Evolutionary conservation across 148 eudicot species (phyloP), one percentile per base, ranked within the genome.

Genomic region (Spergularia marina): DNA sequence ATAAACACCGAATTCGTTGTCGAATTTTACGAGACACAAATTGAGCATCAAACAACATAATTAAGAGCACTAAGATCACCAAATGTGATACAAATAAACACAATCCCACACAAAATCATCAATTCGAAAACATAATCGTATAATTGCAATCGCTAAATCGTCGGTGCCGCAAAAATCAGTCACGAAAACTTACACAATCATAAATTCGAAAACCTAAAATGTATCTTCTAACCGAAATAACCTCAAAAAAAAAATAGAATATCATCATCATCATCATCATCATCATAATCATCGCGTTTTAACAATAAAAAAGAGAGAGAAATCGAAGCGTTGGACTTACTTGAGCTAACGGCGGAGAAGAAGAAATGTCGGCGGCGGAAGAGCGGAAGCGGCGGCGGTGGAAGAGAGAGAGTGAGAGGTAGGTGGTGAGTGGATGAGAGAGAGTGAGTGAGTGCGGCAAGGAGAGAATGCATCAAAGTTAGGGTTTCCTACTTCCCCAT

Each of bases 391-490:
- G 65, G 64, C 15, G 65, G 39, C 10, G n/a, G n/a, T n/a, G 65
- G 65, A 2, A 4, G 34, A 21, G 39, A 23, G 65, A 23, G 65
- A 21, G 6, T 11, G 65, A 23, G 12, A 57, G 23, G 61, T 7
- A 6, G 61, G 61, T 17, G 61, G n/a, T n/a, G 61, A 57, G 25
- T 57, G 23, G 61, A 57, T 57, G 61, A 57, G 61, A 57, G 61
- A 57, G 65, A 61, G 65, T 20, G 65, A 61, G 65, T 21, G 39
- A 7, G 47, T 5, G 49, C 49, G 49, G 49, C 49, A 44, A 44
- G 5, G 49, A 44, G 25, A 7, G 63, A 59, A 25, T 20, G 63
- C 63, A 23, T 21, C 63, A 16, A 59, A 59, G 63, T 12, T 61
- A 61, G 65, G 65, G 40, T 61, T 44, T 44, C 49, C 49, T 44